Conservation (phyloP, 331 rosid species). For the Spiraea crenata region DNA sequence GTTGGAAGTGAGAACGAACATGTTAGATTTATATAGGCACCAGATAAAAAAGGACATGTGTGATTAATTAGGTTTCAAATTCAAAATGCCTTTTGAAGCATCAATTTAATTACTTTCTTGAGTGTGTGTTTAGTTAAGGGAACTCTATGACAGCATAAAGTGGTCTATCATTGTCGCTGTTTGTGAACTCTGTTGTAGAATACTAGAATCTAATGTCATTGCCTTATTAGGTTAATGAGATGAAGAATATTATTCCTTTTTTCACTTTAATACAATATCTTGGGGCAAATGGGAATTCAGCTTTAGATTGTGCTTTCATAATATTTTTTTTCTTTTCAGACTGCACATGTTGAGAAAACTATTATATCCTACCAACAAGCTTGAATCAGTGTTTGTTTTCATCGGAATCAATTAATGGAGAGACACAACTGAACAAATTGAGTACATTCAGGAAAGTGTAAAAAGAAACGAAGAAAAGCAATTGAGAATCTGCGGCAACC, state of each 20-base stretch:
- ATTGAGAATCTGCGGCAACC: conserved; percentile 5
- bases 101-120: conserved; percentile 17
- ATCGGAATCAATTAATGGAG: not conserved
- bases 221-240: conserved; percentile 39
- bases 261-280: conserved; percentile 46
- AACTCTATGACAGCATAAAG: conserved; percentile 21
- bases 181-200: conserved; percentile 24
- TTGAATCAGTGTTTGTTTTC: conserved; percentile 1
- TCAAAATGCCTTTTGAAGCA: conserved; percentile 18
- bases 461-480: not conserved
- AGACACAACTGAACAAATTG: not conserved
- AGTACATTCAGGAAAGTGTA: not conserved
- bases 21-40: not conserved
- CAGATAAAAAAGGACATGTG: conserved; percentile 32
- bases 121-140: conserved; percentile 9
- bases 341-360: conserved; percentile 25
- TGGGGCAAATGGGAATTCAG: conserved; percentile 52
- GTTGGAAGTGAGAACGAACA: not conserved
- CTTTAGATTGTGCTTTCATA: conserved; percentile 42
- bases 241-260: conserved; percentile 46
- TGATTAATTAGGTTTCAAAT: not conserved
- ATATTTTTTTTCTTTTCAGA: not conserved
- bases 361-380: conserved; percentile 21
- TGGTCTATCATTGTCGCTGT: not conserved
- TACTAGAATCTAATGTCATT: conserved; percentile 45